phyloP scores from a whole-genome alignment of 352 stramenopile genomes.

The Pythium aphanidermatum region DNA sequence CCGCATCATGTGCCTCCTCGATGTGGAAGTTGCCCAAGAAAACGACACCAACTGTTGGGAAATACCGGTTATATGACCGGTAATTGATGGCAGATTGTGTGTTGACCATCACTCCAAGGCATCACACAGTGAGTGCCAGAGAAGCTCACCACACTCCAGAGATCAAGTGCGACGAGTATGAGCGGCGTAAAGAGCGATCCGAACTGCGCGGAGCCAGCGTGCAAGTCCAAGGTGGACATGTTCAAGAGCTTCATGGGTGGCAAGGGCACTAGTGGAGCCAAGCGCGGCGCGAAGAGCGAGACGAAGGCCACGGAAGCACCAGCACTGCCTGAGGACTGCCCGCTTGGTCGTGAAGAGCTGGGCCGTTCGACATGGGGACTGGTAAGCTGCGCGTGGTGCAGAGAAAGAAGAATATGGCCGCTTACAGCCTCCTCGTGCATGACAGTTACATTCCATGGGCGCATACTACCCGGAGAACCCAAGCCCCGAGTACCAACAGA shows the following conservation, averaged over 20 bases:
- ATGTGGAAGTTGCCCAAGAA: neutral
- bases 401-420: neutral
- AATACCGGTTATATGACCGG: conserved; percentile 10
- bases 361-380: conserved; percentile 85
- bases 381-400: conserved; percentile 24
- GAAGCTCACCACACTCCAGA: conserved; percentile 4
- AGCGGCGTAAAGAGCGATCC: conserved; percentile 50
- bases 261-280: conserved; percentile 18
- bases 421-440: neutral
- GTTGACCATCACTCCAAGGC: conserved; percentile 4
- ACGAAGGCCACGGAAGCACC: conserved; percentile 1
- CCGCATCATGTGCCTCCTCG: conserved; percentile 7
- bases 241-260: conserved; percentile 71
- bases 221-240: conserved; percentile 81
- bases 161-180: conserved; percentile 12
- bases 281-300: conserved; percentile 13
- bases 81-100: neutral
- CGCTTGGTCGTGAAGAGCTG: conserved; percentile 80
- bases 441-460: conserved; percentile 89
- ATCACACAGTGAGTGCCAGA: neutral
- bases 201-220: conserved; percentile 82
- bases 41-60: conserved; percentile 21
- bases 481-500: conserved; percentile 82
- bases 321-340: conserved; percentile 52
- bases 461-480: conserved; percentile 97